phyloP scores from a whole-genome alignment of 2,329 filamentous ascomycete species.

The Chaetomium sp. region DNA sequence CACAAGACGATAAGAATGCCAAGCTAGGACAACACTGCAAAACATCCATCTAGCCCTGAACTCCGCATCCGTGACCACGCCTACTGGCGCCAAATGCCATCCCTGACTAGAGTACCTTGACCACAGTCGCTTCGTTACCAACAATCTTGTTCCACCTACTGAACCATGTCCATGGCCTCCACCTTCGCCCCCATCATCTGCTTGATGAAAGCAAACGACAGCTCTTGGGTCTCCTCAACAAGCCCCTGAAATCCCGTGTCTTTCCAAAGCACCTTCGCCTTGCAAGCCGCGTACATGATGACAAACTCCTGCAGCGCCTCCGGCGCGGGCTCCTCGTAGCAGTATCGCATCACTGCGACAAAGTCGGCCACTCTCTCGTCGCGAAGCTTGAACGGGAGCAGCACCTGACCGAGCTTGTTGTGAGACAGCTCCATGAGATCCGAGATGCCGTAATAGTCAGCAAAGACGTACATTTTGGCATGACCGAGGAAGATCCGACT shows the following conservation, averaged over 20 bases:
- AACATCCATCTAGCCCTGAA: too few relatives aligned
- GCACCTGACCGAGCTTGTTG: slow-evolving; percentile 40
- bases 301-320: slow-evolving; percentile 1
- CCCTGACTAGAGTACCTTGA: too few relatives aligned
- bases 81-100: too few relatives aligned
- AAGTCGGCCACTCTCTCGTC: neutral
- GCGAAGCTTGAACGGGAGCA: slow-evolving; percentile 36
- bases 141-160: neutral
- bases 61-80: too few relatives aligned
- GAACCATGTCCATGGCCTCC: neutral
- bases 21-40: too few relatives aligned
- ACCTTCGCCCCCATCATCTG: neutral
- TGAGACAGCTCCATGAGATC: slow-evolving; percentile 39
- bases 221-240: neutral
- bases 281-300: slow-evolving; percentile 11
- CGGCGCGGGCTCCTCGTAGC: slow-evolving; percentile 40
- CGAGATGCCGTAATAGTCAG: slow-evolving; percentile 45
- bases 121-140: too few relatives aligned
- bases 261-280: slow-evolving; percentile 5
- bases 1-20: too few relatives aligned
- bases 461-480: slow-evolving; percentile 44
- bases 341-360: slow-evolving; percentile 40
- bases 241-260: slow-evolving; percentile 4
- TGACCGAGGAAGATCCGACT: slow-evolving; percentile 43
- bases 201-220: neutral